Evolutionary conservation across 306 rosid genomes (phyloP).

Genomic region (Albizia julibrissin): DNA sequence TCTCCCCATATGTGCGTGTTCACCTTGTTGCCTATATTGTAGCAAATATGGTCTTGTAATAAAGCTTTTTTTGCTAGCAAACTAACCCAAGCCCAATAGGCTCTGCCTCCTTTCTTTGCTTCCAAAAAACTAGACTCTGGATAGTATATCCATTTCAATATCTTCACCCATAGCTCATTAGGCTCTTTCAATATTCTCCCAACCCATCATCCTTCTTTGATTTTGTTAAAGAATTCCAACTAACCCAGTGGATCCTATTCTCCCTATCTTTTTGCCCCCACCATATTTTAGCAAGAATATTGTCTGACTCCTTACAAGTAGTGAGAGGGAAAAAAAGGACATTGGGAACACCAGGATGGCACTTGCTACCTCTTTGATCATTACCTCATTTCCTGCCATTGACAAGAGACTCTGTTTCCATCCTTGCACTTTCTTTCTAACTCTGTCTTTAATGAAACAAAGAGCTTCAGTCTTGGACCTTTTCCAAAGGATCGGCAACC

Average conservation of each 20-base stretch:
- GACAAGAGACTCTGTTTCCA: not conserved
- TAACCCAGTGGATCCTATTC: not conserved
- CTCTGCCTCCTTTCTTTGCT: not conserved
- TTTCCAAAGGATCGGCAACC: not conserved
- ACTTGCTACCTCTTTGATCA: not conserved
- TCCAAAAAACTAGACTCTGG: not conserved
- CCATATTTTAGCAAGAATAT: not conserved
- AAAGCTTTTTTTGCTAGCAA: not conserved
- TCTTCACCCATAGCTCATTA: not conserved
- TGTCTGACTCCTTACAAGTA: not conserved
- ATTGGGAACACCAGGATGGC: not conserved
- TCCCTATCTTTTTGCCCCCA: not conserved
- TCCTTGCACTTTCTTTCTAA: not conserved
- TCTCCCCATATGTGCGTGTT: not conserved
- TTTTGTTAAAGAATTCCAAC: not conserved
- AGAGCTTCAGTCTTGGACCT: not conserved
- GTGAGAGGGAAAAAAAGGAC: not conserved
- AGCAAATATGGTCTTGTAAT: not conserved
- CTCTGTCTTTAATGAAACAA: not conserved
- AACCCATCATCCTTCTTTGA: not conserved
- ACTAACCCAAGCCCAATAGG: not conserved
- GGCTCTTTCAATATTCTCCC: not conserved
- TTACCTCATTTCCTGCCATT: not conserved
- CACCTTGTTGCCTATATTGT: not conserved
- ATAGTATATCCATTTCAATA: too few species aligned